Base-by-base conservation (phyloP, 768 basidiomycete genomes). In the Auriscalpium orientale region DNA sequence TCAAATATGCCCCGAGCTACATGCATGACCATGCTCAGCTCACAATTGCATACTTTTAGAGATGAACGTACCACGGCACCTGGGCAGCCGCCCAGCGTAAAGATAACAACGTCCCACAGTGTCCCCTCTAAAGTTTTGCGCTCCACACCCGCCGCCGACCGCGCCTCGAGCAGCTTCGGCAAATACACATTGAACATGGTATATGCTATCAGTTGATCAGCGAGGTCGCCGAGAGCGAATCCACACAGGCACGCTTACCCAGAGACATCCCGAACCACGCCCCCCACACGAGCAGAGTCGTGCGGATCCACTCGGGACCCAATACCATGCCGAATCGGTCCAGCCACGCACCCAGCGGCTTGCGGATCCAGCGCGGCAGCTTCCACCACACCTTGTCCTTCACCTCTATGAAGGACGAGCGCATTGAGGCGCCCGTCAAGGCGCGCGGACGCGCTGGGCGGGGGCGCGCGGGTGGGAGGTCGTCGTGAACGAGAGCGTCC, bases 171-270 rank as follows among this genome's bases (percentile, higher is more conserved):
- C 11, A 94, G 73, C 65, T 91, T 95, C 0, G 93, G 93, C 18
- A 94, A 77, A 66, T 82, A 95, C 28, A 93, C 90, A 65, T 95
- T 95, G 70, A 95, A 95, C 85, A 95, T 92, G 2, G 90, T 93
- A 64, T 84, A 92, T 0, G 83, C 88, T 89, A 35, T 34, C 53
- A 45, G 44, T 20, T 46, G 35, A 21, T 59, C 46, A 59, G 51
- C 38, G 59, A n/a, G 8, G 46, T 46, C 16, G n/a, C 20, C 33
- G 22, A 40, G n/a, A 45, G 47, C 53, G 35, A 21, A 9, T 16
- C 49, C 51, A 43, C 8, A 4, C 10, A 46, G 13, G n/a, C 51
- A n/a, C 28, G 64, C 84, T 52, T 58, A 87, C 90, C 92, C 16
- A 92, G 75, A 0, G 87, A 79, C 81, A 91, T 87, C 1, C 78